Conservation (phyloP, 2,329 filamentous ascomycete genomes). For the Trichoderma semiorbis region DNA sequence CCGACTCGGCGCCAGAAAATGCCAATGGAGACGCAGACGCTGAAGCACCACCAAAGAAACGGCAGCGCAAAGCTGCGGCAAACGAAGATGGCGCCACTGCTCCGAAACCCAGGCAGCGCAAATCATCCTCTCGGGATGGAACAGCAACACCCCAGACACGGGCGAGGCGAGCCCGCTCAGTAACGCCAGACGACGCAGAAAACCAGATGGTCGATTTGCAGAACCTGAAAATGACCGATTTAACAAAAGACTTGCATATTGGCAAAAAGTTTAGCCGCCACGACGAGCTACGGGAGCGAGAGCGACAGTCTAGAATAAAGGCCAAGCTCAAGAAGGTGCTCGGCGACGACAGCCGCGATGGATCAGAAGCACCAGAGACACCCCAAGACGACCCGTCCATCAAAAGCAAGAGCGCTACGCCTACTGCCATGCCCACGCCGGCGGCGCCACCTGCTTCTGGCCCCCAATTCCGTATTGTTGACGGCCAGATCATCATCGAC, state of each 20-base stretch:
- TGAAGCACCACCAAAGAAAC: slow-evolving; percentile 31
- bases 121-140: slow-evolving; percentile 22
- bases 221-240: slow-evolving; percentile 67
- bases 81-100: slow-evolving; percentile 22
- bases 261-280: slow-evolving; percentile 75
- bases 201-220: slow-evolving; percentile 60
- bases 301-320: slow-evolving; percentile 44
- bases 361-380: slow-evolving; percentile 21
- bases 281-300: slow-evolving; percentile 66
- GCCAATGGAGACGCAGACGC: slow-evolving; percentile 22
- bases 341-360: slow-evolving; percentile 25
- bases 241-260: slow-evolving; percentile 66
- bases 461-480: slow-evolving; percentile 60
- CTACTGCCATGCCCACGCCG: slow-evolving; percentile 14
- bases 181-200: slow-evolving; percentile 63
- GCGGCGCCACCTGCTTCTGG: slow-evolving; percentile 36
- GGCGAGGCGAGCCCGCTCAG: slow-evolving; percentile 41
- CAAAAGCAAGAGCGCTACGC: slow-evolving; percentile 20
- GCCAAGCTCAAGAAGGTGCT: slow-evolving; percentile 29
- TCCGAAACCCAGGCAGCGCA: slow-evolving; percentile 29
- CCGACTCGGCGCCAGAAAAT: slow-evolving; percentile 20
- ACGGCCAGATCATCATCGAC: slow-evolving; percentile 71
- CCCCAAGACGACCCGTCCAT: background rate
- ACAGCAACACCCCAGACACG: slow-evolving; percentile 26
- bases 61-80: slow-evolving; percentile 31